These are phyloP conservation scores for Colletotrichum abscissum DNA, from an alignment of 2,329 filamentous ascomycete genomes.

Conservation along the genomic window DNA sequence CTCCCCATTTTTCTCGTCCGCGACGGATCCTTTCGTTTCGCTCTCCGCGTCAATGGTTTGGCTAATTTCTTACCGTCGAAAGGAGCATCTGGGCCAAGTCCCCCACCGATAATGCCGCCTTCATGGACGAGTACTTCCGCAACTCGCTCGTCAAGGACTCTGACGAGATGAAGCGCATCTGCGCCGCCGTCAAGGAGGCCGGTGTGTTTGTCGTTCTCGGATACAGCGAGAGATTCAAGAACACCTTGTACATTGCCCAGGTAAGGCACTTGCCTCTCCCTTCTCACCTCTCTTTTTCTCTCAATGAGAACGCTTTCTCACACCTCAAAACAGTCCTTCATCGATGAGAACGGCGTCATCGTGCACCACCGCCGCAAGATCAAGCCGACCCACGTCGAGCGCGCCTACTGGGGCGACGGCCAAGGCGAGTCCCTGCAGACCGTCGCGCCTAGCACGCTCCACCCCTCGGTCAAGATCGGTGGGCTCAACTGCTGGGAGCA, in stretches of 20 bases:
- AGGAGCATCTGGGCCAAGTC: constrained; percentile 45
- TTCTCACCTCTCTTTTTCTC: neutral
- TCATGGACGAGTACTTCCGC: constrained; percentile 57
- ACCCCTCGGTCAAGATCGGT: constrained; percentile 60
- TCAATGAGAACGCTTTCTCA: neutral
- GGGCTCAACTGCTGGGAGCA: constrained; percentile 69
- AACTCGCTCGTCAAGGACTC: constrained; percentile 54
- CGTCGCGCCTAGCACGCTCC: constrained; percentile 56
- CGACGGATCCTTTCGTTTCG: too few relatives aligned
- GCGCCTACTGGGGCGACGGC: constrained; percentile 64
- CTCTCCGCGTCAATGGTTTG: neutral
- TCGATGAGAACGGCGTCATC: constrained; percentile 58
- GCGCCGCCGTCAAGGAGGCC: constrained; percentile 56
- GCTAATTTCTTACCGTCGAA: constrained; percentile 9
- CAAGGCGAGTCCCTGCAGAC: constrained; percentile 66
- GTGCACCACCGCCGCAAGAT: constrained; percentile 61
- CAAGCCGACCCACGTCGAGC: constrained; percentile 62
- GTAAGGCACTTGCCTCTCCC: neutral
- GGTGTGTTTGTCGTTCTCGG: constrained; percentile 58
- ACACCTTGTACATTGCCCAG: constrained; percentile 59
- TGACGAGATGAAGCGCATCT: constrained; percentile 55
- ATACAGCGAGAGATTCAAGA: constrained; percentile 59
- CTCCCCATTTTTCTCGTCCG: too few relatives aligned
- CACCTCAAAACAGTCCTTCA: constrained; percentile 53
- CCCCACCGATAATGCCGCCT: constrained; percentile 46